phyloP scores from a whole-genome alignment of 2,329 filamentous ascomycete species.

The Taxawa tesnikishii region DNA sequence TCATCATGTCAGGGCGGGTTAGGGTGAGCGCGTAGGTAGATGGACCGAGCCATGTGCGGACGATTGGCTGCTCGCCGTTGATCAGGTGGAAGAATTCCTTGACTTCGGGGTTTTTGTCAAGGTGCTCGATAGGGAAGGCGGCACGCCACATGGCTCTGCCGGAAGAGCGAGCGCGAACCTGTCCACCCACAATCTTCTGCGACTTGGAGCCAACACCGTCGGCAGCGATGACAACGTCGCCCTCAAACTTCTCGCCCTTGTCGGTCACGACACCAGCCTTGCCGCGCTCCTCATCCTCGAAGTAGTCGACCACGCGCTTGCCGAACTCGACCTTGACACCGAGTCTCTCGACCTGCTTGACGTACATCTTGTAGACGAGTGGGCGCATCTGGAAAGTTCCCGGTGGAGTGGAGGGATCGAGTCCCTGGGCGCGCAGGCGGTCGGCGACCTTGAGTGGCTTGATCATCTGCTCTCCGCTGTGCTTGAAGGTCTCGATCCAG shows the following conservation, averaged over 20 bases:
- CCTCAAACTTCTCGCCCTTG: conserved; percentile 28
- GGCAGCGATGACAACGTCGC: conserved; percentile 23
- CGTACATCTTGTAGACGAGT: conserved; percentile 43
- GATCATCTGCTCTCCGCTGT: conserved; percentile 38
- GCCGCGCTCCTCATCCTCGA: conserved; percentile 23
- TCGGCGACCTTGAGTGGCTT: conserved; percentile 37
- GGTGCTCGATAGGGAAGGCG: conserved; percentile 26
- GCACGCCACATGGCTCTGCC: conserved; percentile 19
- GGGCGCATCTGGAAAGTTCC: conserved; percentile 45
- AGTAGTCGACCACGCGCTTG: conserved; percentile 29
- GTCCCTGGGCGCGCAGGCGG: conserved; percentile 31
- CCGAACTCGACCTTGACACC: conserved; percentile 31
- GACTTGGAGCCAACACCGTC: conserved; percentile 31
- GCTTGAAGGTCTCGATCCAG: conserved; percentile 45
- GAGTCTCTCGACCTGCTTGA: conserved; percentile 33
- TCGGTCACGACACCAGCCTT: conserved; percentile 20
- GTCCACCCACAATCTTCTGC: conserved; percentile 30
- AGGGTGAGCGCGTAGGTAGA: conserved; percentile 32
- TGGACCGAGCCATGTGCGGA: conserved; percentile 31
- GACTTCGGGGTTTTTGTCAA: conserved; percentile 33
- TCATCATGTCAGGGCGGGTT: conserved; percentile 33
- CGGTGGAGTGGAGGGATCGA: conserved; percentile 37
- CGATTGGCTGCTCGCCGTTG: conserved; percentile 27
- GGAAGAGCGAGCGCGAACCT: conserved; percentile 24
- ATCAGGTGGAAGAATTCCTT: conserved; percentile 35